Conservation (phyloP, 257 asterid genomes). For the Lantana camara region DNA sequence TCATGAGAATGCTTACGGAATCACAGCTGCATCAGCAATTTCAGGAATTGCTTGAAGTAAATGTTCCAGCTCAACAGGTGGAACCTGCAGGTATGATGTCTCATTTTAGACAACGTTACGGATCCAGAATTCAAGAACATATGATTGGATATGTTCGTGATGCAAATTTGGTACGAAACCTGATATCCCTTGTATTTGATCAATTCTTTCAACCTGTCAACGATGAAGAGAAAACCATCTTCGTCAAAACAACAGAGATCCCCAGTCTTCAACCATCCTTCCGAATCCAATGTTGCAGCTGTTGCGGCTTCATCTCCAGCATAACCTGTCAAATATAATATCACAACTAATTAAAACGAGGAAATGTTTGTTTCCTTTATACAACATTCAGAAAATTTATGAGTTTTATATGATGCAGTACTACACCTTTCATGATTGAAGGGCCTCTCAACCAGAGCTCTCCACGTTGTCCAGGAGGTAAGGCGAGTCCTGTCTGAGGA, state of each 20-base stretch:
- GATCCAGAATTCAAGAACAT: too few relatives aligned
- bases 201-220: slow-evolving; percentile 88
- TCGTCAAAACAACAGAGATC: slow-evolving; percentile 89
- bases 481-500: slow-evolving; percentile 62
- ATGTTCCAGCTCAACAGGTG: slow-evolving; percentile 94
- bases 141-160: too few relatives aligned
- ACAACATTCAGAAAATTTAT: too few relatives aligned
- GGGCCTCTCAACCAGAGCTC: slow-evolving; percentile 91
- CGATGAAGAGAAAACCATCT: slow-evolving; percentile 79
- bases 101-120: too few relatives aligned
- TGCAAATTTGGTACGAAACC: slow-evolving; percentile 35
- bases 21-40: slow-evolving; percentile 89
- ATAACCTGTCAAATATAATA: slow-evolving; percentile 56
- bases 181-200: slow-evolving; percentile 94
- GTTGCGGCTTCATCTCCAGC: slow-evolving; percentile 87
- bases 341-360: too few relatives aligned
- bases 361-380: too few relatives aligned
- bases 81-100: too few relatives aligned
- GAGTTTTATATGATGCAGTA: background rate
- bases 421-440: slow-evolving; percentile 83
- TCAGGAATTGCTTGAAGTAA: slow-evolving; percentile 80
- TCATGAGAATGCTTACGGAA: slow-evolving; percentile 63
- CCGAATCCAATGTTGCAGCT: slow-evolving; percentile 72
- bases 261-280: slow-evolving; percentile 97
- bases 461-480: slow-evolving; percentile 76